Evolutionary conservation across 495 filamentous ascomycete genomes (phyloP).

Genomic region (Durotheca rogersii): DNA sequence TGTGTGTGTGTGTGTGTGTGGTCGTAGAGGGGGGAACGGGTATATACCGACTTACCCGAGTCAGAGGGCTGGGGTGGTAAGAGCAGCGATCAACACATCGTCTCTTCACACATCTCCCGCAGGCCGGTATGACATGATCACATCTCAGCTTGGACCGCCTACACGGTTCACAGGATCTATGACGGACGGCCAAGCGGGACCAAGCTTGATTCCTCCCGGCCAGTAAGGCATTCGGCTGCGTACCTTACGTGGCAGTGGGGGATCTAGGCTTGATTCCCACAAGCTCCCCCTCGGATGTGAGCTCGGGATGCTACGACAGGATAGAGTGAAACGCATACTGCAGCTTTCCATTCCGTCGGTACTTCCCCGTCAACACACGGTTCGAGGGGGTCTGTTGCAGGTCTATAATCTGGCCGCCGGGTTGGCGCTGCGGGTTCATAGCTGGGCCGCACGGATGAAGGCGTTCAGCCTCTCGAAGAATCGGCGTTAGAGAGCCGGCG

Average conservation of each 20-base stretch:
- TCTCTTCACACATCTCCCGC: slow-evolving; percentile 34
- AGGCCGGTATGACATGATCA: slow-evolving; percentile 38
- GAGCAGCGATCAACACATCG: slow-evolving; percentile 34
- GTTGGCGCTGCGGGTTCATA: slow-evolving; percentile 27
- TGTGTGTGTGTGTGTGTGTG: no score
- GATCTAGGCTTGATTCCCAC: slow-evolving; percentile 11
- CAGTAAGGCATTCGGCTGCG: slow-evolving; percentile 2
- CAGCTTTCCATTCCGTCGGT: slow-evolving; percentile 38
- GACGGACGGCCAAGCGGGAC: slow-evolving; percentile 1
- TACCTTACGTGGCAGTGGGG: slow-evolving; percentile 1
- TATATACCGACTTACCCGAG: slow-evolving; percentile 22
- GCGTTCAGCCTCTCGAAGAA: no score
- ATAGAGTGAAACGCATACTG: slow-evolving; percentile 22
- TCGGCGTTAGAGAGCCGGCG: not conserved
- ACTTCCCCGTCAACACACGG: slow-evolving; percentile 26
- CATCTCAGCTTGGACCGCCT: slow-evolving; percentile 37
- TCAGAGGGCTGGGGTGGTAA: slow-evolving; percentile 38
- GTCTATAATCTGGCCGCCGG: slow-evolving; percentile 37
- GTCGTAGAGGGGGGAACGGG: no score
- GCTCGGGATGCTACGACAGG: not conserved
- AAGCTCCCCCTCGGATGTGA: slow-evolving; percentile 11
- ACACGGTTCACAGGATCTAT: slow-evolving; percentile 32
- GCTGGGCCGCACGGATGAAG: no score
- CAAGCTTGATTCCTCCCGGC: slow-evolving; percentile 17
- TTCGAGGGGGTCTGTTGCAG: slow-evolving; percentile 21